Evolutionary conservation across 495 filamentous ascomycete species (phyloP), one percentile per base, ranked within the genome.

Genomic region (Eremomyces bilateralis): DNA sequence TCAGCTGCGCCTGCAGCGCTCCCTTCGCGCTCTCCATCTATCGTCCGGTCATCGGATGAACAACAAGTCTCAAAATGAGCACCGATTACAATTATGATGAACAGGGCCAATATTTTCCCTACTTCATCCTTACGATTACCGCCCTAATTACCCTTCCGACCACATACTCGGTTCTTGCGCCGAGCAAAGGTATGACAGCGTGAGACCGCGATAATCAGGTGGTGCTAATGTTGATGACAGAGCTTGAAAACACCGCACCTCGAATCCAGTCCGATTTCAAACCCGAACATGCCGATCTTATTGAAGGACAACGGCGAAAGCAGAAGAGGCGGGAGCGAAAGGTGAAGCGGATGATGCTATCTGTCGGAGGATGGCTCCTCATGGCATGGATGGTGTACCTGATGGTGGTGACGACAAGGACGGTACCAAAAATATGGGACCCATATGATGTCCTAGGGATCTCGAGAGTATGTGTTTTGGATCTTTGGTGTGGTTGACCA

Each of bases 1-100:
- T n/a, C n/a, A n/a, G n/a, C n/a, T n/a, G n/a, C n/a, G n/a, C n/a
- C n/a, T n/a, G n/a, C n/a, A n/a, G n/a, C n/a, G n/a, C n/a, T n/a
- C n/a, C n/a, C n/a, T n/a, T n/a, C n/a, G n/a, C n/a, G n/a, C n/a
- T n/a, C n/a, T n/a, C n/a, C n/a, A n/a, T n/a, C n/a, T n/a, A n/a
- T n/a, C n/a, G n/a, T n/a, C n/a, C n/a, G n/a, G n/a, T n/a, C n/a
- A n/a, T n/a, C n/a, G n/a, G n/a, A n/a, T n/a, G n/a, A n/a, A n/a
- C 24, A 27, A 13, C 15, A 27, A n/a, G 15, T 20, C 10, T 10
- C 10, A 35, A 35, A 24, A 91, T 90, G 81, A 84, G 80, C 50
- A 80, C 80, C 44, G 88, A 95, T 54, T 97, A 97, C 64, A 85
- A 75, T 45, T 97, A 97, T 59, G 88, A 97, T 67, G 80, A 92